Percentiles rank a stretch among this genome's conserved stretches.
These are phyloP conservation scores for Lactarius sp. DNA, from an alignment of 768 basidiomycete genomes.

Conservation along the genomic window DNA sequence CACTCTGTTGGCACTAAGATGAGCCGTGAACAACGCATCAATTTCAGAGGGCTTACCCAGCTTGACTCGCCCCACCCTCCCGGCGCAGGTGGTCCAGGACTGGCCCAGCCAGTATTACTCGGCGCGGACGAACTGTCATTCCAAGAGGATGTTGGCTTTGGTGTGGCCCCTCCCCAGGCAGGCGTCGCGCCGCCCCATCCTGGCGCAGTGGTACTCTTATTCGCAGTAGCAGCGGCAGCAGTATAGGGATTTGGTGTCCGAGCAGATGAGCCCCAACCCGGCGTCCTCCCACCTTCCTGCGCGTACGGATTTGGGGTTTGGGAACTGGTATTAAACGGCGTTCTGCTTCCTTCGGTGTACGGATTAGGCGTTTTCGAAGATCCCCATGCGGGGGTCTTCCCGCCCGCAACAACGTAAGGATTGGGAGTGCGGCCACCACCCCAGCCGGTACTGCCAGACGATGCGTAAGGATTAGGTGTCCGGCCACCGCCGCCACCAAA, in stretches of 20 bases:
- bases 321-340: constrained; percentile 61
- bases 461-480: constrained; percentile 20
- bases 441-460: constrained; percentile 26
- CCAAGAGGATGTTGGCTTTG: constrained; percentile 19
- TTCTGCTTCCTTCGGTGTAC: constrained; percentile 57
- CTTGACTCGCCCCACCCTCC: constrained; percentile 41
- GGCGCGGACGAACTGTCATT: constrained; percentile 18
- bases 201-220: constrained; percentile 42
- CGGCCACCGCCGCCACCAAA: constrained; percentile 20
- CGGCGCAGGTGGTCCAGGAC: constrained; percentile 30
- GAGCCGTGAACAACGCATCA: not conserved
- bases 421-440: constrained; percentile 33
- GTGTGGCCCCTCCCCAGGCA: constrained; percentile 26
- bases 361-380: constrained; percentile 59
- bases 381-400: constrained; percentile 29
- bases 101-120: constrained; percentile 26
- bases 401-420: constrained; percentile 34
- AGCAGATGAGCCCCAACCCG: constrained; percentile 46
- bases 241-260: constrained; percentile 54
- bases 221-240: constrained; percentile 25
- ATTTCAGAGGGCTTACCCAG: constrained; percentile 39
- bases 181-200: constrained; percentile 40
- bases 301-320: constrained; percentile 72
- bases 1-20: constrained; percentile 26
- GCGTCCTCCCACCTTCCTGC: constrained; percentile 43